Conservation (phyloP, 371 early-diverging fungal species). For the Actinomucor elegans region DNA sequence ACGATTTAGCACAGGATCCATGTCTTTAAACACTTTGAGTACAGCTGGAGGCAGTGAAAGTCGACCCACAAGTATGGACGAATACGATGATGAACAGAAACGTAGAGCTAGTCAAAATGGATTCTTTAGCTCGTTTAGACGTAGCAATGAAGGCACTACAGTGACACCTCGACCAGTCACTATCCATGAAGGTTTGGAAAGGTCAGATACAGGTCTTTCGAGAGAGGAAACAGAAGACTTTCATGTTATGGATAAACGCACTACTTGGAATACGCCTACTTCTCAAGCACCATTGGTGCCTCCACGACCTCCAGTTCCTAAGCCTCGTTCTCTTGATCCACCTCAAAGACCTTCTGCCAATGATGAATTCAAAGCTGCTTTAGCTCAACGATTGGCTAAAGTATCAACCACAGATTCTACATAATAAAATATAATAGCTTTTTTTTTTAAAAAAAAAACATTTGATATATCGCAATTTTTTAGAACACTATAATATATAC, state of each 20-base stretch:
- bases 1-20: conserved; percentile 24
- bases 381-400: conserved; percentile 23
- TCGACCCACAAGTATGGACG: conserved; percentile 51
- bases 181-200: conserved; percentile 15
- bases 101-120: not conserved
- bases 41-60: conserved; percentile 35
- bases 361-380: conserved; percentile 20
- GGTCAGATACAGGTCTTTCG: not conserved
- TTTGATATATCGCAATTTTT: no score
- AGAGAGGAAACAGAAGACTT: conserved; percentile 7
- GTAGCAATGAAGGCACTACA: not conserved
- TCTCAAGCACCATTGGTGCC: conserved; percentile 12
- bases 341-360: not conserved
- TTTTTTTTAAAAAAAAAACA: no score
- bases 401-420: no score
- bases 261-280: not conserved
- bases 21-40: conserved; percentile 18
- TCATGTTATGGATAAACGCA: not conserved
- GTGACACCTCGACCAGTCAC: conserved; percentile 6
- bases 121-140: conserved; percentile 1
- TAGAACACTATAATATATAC: no score
- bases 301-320: conserved; percentile 14
- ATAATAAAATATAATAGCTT: no score
- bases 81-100: conserved; percentile 6
- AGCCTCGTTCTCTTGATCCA: not conserved